Evolutionary conservation across 192 early-diverging fungal genomes (phyloP).

Genomic region (Podila minutissima): DNA sequence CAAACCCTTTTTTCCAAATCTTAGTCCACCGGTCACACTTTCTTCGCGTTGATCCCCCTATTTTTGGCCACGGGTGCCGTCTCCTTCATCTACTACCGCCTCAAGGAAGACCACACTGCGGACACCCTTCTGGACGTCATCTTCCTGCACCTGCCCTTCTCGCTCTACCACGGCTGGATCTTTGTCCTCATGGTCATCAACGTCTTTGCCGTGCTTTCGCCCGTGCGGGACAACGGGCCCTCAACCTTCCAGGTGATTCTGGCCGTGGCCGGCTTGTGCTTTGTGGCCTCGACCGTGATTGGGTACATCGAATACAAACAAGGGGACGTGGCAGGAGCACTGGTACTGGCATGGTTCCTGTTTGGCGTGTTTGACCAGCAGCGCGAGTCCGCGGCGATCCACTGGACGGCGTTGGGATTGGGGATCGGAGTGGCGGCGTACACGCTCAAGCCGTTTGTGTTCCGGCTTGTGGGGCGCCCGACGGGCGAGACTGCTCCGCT

Average conservation of each 20-base stretch:
- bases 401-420: constrained; percentile 60
- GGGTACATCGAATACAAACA: constrained; percentile 66
- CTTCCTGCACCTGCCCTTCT: constrained; percentile 75
- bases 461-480: constrained; percentile 46
- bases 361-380: constrained; percentile 61
- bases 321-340: constrained; percentile 70
- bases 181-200: constrained; percentile 66
- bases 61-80: constrained; percentile 67
- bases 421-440: constrained; percentile 55
- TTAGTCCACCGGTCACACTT: constrained; percentile 54
- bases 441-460: constrained; percentile 56
- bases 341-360: constrained; percentile 68
- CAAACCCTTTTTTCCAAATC: no score
- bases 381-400: constrained; percentile 46
- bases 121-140: constrained; percentile 53
- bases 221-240: constrained; percentile 46
- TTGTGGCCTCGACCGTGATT: constrained; percentile 64
- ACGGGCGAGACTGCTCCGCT: constrained; percentile 58
- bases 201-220: constrained; percentile 65
- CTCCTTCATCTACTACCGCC: constrained; percentile 62
- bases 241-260: constrained; percentile 55
- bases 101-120: constrained; percentile 54
- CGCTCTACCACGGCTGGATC: constrained; percentile 72
- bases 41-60: constrained; percentile 62
- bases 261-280: constrained; percentile 57